A percentile compares a stretch with the other conserved stretches of the same genome.
These are phyloP conservation scores for Graphiopsis chlorocephala DNA, from an alignment of 2,329 filamentous ascomycete species.

Conservation along the genomic window DNA sequence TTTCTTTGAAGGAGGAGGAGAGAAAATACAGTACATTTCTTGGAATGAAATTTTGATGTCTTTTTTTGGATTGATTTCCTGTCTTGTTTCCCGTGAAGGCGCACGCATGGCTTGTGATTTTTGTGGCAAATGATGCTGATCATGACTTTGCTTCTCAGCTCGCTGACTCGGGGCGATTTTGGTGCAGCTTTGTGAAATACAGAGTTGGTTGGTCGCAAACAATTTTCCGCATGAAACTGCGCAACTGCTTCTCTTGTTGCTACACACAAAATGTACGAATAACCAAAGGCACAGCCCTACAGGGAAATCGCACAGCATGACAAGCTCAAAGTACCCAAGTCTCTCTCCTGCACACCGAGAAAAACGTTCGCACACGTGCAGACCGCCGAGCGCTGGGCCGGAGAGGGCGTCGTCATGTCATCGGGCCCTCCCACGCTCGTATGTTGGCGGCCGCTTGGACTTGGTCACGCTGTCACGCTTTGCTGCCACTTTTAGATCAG, in stretches of 20 bases:
- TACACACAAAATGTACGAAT: too few species aligned
- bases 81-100: background rate
- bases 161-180: too few species aligned
- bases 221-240: too few species aligned
- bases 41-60: background rate
- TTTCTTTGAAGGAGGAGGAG: background rate
- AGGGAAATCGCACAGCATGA: background rate
- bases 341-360: background rate
- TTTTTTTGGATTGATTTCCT: background rate
- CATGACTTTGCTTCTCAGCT: too few species aligned
- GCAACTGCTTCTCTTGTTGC: too few species aligned
- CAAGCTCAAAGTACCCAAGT: background rate
- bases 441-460: background rate
- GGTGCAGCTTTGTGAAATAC: too few species aligned
- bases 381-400: background rate
- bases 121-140: background rate
- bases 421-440: slow-evolving; percentile 1
- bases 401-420: background rate
- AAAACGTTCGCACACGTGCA: background rate
- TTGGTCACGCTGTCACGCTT: background rate
- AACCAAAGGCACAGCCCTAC: background rate
- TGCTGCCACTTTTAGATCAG: background rate
- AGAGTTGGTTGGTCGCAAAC: too few species aligned
- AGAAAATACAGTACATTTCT: slow-evolving; percentile 4
- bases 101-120: background rate